Conservation (phyloP, 2,329 filamentous ascomycete species). For the Cercospora berteroae region DNA sequence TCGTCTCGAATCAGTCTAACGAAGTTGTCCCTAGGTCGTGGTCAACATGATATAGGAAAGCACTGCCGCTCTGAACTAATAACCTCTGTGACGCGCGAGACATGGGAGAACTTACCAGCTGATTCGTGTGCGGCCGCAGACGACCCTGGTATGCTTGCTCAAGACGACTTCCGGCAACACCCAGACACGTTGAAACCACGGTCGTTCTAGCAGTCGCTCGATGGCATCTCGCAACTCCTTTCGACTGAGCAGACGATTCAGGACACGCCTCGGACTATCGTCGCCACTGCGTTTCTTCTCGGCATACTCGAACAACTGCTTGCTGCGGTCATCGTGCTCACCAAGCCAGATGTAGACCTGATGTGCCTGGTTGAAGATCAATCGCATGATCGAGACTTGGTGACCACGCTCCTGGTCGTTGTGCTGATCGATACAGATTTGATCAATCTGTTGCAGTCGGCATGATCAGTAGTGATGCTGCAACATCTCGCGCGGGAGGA, state of each 20-base stretch:
- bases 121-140: constrained; percentile 22
- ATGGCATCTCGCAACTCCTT: constrained; percentile 33
- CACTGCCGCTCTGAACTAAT: background rate
- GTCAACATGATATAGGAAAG: background rate
- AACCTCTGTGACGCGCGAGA: background rate
- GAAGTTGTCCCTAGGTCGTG: constrained; percentile 27
- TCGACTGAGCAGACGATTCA: constrained; percentile 26
- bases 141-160: constrained; percentile 26
- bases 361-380: constrained; percentile 35
- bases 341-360: constrained; percentile 34
- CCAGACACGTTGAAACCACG: constrained; percentile 35
- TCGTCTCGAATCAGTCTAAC: constrained; percentile 31
- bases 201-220: constrained; percentile 30
- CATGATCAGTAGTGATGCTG: background rate
- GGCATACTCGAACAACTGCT: constrained; percentile 32
- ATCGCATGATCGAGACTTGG: constrained; percentile 40
- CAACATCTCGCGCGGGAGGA: background rate
- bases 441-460: constrained; percentile 21
- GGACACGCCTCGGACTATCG: constrained; percentile 17
- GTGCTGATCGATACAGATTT: constrained; percentile 38
- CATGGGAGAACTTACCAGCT: constrained; percentile 18
- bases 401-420: constrained; percentile 34
- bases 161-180: constrained; percentile 32
- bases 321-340: constrained; percentile 29
- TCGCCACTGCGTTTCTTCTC: constrained; percentile 28